A percentile compares a stretch with the other conserved stretches of the same genome.
These are phyloP conservation scores for Helichrysum umbraculigerum DNA, from an alignment of 129 eudicot genomes.

Conservation along the genomic window DNA sequence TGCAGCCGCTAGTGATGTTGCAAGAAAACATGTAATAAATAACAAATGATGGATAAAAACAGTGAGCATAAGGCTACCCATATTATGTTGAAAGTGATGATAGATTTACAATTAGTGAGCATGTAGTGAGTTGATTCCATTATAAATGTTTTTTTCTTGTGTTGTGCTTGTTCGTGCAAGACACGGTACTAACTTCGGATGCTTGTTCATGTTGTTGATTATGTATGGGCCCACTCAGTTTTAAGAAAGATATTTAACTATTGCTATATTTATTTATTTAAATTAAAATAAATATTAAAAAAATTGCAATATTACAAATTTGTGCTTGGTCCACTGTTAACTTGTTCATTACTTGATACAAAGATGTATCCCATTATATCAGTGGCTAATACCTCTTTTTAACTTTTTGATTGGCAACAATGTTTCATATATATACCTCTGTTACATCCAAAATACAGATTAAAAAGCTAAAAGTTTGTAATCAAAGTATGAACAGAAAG, in stretches of 20 bases:
- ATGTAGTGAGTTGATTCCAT: neutral
- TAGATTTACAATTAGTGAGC: neutral
- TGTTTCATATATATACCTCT: too few species aligned
- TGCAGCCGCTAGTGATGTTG: neutral
- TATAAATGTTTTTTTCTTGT: neutral
- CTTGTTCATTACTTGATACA: too few species aligned
- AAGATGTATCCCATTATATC: too few species aligned
- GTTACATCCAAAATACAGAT: too few species aligned
- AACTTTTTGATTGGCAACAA: too few species aligned
- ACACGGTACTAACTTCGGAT: neutral
- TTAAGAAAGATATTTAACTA: neutral
- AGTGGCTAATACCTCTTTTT: too few species aligned
- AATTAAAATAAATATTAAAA: neutral
- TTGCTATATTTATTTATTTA: neutral
- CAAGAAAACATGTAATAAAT: conserved; percentile 21
- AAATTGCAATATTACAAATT: too few species aligned
- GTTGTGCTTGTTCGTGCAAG: neutral
- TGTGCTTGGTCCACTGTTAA: too few species aligned
- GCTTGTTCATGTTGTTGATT: neutral
- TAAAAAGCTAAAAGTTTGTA: too few species aligned
- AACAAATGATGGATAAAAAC: neutral
- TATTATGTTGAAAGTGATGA: neutral
- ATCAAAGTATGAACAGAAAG: too few species aligned
- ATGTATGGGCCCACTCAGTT: neutral
- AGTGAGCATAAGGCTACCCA: neutral